Conservation (phyloP, 352 stramenopile species). For the Globisporangium cylindrosporum region DNA sequence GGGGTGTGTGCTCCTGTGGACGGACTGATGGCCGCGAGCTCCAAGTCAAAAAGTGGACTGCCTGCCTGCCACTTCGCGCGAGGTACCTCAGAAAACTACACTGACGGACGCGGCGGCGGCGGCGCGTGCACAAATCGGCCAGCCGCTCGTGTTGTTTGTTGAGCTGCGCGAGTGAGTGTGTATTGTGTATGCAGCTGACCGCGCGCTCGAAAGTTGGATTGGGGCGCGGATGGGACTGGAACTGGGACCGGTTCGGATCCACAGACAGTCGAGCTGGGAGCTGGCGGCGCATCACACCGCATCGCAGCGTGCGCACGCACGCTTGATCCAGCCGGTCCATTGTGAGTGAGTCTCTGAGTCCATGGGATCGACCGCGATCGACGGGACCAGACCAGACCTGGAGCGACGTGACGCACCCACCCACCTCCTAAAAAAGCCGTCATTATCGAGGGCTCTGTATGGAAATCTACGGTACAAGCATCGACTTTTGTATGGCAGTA, state of each 20-base stretch:
- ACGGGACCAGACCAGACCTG: background rate
- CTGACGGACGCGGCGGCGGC: constrained; percentile 5
- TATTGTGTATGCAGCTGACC: constrained; percentile 1
- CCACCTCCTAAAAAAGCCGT: background rate
- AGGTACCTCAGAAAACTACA: background rate
- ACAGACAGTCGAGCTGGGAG: background rate
- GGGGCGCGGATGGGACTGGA: background rate
- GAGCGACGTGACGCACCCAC: constrained; percentile 5
- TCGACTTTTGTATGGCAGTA: background rate
- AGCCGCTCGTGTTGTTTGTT: background rate
- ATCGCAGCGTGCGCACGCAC: background rate
- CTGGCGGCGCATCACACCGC: constrained; percentile 1
- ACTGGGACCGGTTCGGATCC: background rate
- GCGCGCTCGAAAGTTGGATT: constrained; percentile 5
- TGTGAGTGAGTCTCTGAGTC: background rate
- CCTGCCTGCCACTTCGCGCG: constrained; percentile 8
- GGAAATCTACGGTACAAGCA: background rate
- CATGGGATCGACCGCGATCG: too few relatives aligned
- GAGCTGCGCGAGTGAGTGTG: background rate
- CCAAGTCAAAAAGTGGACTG: constrained; percentile 3
- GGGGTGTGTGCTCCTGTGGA: background rate
- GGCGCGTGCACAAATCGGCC: constrained; percentile 9
- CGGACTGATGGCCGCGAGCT: background rate
- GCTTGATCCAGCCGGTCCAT: background rate
- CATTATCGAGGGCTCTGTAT: background rate